Evolutionary conservation across 2,329 filamentous ascomycete genomes (phyloP), one percentile per base, ranked within the genome.

Genomic region (Pseudogymnoascus sp.): DNA sequence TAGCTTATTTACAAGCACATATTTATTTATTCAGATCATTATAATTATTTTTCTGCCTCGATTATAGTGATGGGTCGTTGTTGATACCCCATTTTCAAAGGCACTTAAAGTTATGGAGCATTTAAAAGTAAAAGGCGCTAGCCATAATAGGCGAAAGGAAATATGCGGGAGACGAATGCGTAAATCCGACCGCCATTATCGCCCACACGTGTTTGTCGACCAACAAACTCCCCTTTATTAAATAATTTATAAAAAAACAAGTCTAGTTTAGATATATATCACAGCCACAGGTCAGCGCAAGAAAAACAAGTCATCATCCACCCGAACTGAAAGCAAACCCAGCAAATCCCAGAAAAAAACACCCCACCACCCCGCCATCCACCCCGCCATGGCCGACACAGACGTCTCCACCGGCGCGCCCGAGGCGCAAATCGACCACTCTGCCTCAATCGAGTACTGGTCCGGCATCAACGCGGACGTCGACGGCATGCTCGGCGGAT

Each of bases 401-500:
- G 25, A 52, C n/a, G 6, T 38, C 21, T 23, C 21, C 21, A 25
- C 61, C 23, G n/a, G 5, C 55, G 69, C 70, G 67, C 67, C 69
- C 9, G 71, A 72, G 45, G 61, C 67, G 4, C 64, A 67, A 7
- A 73, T 73, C 60, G 71, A 72, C 60, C 71, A 72, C 55, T 62
- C 67, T 43, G 63, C 71, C 63, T 67, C 70, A 4, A 64, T 63
- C 18, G 63, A 68, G 11, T 83, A 85, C 75, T 85, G 82, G 82
- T 77, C 78, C 65, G 70, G 71, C 38, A 78, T 82, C 63, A 75
- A 79, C 38, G 76, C 81, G 9, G 80, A 82, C 64, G 80, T 83
- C 66, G 82, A 88, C 69, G 90, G 91, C 71, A 93, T 95, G 88
- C 87, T 96, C 1, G 92, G 91, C 65, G 90, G 82, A 63, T 93